Evolutionary conservation across 257 asterid genomes (phyloP), one percentile per base, ranked within the genome.

Genomic region (Ophiorrhiza pumila): DNA sequence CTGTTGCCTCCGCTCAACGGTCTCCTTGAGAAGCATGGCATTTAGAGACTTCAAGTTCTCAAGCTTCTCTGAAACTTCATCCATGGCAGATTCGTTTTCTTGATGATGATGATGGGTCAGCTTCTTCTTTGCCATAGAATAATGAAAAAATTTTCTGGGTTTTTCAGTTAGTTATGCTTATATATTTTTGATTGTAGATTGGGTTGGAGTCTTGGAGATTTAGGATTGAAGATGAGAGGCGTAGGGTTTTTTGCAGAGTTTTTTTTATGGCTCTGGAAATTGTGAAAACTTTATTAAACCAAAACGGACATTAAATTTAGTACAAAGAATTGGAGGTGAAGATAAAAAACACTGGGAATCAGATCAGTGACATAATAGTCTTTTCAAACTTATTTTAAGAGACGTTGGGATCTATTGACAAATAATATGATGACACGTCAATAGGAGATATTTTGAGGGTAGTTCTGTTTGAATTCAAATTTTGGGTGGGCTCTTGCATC

Each of bases 1-100:
- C 81, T 81, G 87, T 71, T 87, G 85, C 59, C 98, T 92, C 58
- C 90, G 88, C 79, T 85, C 94, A 59, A 79, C 31, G 1, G 88
- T 81, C 85, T 90, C 90, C 83, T 82, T 87, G 4, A 93, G 78
- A 56, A 93, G 95, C 76, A 80, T 80, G 34, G 61, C 82, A 42
- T 93, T 93, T 31, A 93, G 88, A 3, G 88, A 80, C 76, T 87
- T 92, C 64, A 92, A 87, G 59, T 46, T 83, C 62, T 78, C 55
- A 11, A 78, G 35, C 78, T 78, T 78, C 68, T 78, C 82, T 5
- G 56, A 39, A 14, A 39, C 69, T 17, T 69, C 79, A 29, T 64
- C 68, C 77, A 71, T 66, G 34, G 80, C 66, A 2, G 69, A 43
- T 23, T 61, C 57, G 13, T 71, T 53, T 41, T 61, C 69, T 7